These are phyloP conservation scores for Ricinus communis DNA, from an alignment of 345 rosid species.

Conservation along the genomic window DNA sequence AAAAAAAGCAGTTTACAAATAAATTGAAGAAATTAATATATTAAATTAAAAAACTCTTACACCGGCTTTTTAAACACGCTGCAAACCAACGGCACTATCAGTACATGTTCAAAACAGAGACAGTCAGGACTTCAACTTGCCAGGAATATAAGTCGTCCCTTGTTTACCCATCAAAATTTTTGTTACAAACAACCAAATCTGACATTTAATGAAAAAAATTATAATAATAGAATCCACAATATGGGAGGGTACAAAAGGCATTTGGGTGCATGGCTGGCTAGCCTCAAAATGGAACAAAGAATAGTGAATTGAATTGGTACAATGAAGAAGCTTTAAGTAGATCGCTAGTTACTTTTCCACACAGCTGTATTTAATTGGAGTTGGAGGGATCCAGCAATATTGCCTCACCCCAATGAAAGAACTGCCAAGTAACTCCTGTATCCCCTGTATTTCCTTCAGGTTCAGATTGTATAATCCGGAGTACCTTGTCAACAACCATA, in stretches of 20 bases:
- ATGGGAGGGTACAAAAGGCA: background rate
- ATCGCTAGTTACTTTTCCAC: slow-evolving; percentile 4
- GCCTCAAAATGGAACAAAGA: slow-evolving; percentile 9
- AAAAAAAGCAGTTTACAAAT: too few species aligned
- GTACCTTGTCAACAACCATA: background rate
- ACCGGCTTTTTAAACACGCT: too few species aligned
- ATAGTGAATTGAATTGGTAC: slow-evolving; percentile 2
- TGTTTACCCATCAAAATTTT: slow-evolving; percentile 1
- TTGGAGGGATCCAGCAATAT: background rate
- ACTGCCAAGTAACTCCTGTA: background rate
- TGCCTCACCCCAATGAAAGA: background rate
- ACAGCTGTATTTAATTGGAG: background rate
- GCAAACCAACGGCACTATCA: too few species aligned
- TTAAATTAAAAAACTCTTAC: too few species aligned
- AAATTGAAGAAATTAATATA: too few species aligned
- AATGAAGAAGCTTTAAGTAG: background rate
- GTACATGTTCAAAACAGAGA: too few species aligned
- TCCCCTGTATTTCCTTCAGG: background rate
- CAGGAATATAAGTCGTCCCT: slow-evolving; percentile 11
- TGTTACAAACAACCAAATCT: slow-evolving; percentile 4
- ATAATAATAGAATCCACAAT: background rate
- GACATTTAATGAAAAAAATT: background rate
- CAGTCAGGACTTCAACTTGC: background rate
- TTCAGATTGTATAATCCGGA: background rate
- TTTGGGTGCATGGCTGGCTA: background rate